phyloP scores from a whole-genome alignment of 169 alveolate genomes.

The Plasmodium gonderi region DNA sequence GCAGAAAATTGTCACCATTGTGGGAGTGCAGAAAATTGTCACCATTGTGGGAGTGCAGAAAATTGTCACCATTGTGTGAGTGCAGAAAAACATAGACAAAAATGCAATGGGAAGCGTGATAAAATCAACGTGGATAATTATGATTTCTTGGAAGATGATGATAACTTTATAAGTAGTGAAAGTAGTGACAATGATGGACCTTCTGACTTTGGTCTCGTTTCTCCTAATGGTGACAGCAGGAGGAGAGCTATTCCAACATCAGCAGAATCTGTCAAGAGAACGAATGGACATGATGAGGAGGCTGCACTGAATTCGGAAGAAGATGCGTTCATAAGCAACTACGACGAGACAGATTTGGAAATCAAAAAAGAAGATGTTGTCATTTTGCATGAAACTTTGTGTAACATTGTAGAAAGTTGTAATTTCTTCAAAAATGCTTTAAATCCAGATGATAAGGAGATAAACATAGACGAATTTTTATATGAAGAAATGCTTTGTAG shows the following conservation, averaged over 20 bases:
- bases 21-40: neutral
- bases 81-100: neutral
- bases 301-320: neutral
- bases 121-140: neutral
- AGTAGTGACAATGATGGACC: neutral
- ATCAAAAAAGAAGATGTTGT: neutral
- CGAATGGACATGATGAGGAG: too few species aligned
- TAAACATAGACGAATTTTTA: slow-evolving; percentile 61
- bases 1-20: neutral
- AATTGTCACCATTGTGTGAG: too few species aligned
- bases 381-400: slow-evolving; percentile 23
- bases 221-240: too few species aligned
- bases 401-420: slow-evolving; percentile 14
- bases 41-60: too few species aligned
- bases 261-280: too few species aligned
- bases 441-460: slow-evolving; percentile 2
- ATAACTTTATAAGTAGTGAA: neutral
- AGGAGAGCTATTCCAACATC: neutral
- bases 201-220: too few species aligned
- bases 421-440: slow-evolving; percentile 63
- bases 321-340: slow-evolving; percentile 41
- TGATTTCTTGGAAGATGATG: slow-evolving; percentile 22
- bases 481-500: slow-evolving; percentile 61
- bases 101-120: neutral
- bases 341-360: slow-evolving; percentile 43